phyloP scores from a whole-genome alignment of 2,329 filamentous ascomycete species.

The Cordyceps javanica region DNA sequence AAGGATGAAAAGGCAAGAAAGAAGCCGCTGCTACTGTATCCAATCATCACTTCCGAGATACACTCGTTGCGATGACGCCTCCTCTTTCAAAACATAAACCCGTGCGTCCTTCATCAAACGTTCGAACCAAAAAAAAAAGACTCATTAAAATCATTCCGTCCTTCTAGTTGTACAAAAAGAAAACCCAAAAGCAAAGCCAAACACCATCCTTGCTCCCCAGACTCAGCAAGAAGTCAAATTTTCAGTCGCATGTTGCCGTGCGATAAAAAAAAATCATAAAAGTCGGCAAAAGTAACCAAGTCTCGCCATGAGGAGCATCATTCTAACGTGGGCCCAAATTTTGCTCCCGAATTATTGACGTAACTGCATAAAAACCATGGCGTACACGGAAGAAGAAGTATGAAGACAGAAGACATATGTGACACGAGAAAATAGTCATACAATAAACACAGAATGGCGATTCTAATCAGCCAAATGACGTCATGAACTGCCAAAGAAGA shows the following conservation, averaged over 20 bases:
- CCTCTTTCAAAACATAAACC: conserved; percentile 16
- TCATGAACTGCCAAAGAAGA: conserved; percentile 42
- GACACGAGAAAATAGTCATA: conserved; percentile 12
- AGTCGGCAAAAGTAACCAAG: conserved; percentile 1
- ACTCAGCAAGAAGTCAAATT: conserved; percentile 4
- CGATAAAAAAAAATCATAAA: background rate
- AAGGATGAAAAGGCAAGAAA: background rate
- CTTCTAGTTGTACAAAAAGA: conserved; percentile 18
- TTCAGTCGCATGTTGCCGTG: background rate
- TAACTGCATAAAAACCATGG: background rate
- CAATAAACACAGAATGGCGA: conserved; percentile 14
- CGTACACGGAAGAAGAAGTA: background rate
- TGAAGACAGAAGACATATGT: conserved; percentile 11
- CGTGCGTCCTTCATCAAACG: conserved; percentile 16
- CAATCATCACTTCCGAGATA: background rate
- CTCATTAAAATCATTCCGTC: conserved; percentile 9
- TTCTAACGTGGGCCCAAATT: background rate
- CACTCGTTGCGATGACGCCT: background rate
- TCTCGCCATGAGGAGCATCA: conserved; percentile 1
- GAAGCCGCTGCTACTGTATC: background rate
- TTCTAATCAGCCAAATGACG: conserved; percentile 7
- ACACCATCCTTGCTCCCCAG: conserved; percentile 2
- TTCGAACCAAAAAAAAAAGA: conserved; percentile 14
- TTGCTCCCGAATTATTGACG: conserved; percentile 3
- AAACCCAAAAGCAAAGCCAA: background rate